phyloP scores from a whole-genome alignment of 2,329 filamentous ascomycete species.

The Penicillium sp. region DNA sequence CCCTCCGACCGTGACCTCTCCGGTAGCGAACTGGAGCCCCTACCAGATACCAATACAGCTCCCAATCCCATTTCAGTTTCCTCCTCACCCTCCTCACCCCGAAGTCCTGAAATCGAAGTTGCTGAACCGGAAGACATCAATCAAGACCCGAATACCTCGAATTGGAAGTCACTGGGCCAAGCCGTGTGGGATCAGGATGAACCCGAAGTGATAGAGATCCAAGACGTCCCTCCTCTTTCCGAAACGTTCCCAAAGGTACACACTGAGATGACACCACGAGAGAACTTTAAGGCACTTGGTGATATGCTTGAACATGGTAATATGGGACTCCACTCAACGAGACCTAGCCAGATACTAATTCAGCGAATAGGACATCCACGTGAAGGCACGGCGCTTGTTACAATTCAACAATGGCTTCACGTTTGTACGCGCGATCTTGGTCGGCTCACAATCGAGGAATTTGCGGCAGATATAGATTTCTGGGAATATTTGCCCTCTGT shows the following conservation, averaged over 20 bases:
- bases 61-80: conserved; percentile 39
- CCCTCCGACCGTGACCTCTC: conserved; percentile 13
- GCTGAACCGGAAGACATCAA: conserved; percentile 50
- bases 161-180: conserved; percentile 42
- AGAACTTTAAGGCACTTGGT: conserved; percentile 35
- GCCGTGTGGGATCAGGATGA: conserved; percentile 30
- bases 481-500: conserved; percentile 45
- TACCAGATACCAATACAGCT: conserved; percentile 20
- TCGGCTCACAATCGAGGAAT: conserved; percentile 33
- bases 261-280: conserved; percentile 24
- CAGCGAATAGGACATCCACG: conserved; percentile 28
- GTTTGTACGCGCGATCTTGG: conserved; percentile 35
- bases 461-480: conserved; percentile 43
- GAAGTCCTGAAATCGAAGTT: conserved; percentile 49
- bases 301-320: conserved; percentile 40
- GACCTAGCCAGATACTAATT: conserved; percentile 1
- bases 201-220: conserved; percentile 36
- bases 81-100: conserved; percentile 40
- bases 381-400: conserved; percentile 31
- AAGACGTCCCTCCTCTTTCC: conserved; percentile 31
- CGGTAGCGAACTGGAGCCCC: conserved; percentile 3
- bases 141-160: conserved; percentile 45
- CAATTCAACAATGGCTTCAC: conserved; percentile 45
- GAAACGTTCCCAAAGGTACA: conserved; percentile 40
- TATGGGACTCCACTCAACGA: background rate